A percentile compares a stretch with the other conserved stretches of the same genome.
Evolutionary conservation across 345 rosid species (phyloP).

Genomic region (Garcia nutans): DNA sequence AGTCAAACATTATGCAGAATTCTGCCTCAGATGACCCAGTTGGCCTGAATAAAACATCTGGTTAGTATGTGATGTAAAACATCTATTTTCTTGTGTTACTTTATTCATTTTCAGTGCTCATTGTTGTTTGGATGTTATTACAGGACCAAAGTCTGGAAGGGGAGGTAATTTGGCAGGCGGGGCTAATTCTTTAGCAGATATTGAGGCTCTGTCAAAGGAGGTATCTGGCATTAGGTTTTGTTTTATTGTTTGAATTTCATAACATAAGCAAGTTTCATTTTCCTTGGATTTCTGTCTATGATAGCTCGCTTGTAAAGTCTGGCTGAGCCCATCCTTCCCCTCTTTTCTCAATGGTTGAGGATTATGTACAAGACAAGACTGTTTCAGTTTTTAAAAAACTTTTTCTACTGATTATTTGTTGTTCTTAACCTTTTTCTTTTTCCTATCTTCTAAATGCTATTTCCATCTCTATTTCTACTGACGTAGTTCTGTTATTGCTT

Average conservation of each 20-base stretch:
- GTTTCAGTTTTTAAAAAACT: not conserved
- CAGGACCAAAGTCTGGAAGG: conserved; percentile 66
- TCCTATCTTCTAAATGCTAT: too few species aligned
- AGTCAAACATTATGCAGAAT: conserved; percentile 56
- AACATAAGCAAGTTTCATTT: conserved; percentile 1
- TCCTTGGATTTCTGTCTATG: conserved; percentile 9
- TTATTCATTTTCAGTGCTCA: not conserved
- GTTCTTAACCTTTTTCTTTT: too few species aligned
- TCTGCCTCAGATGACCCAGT: conserved; percentile 35
- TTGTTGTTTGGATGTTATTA: conserved; percentile 6
- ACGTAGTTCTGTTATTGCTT: not conserved
- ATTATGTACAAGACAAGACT: not conserved
- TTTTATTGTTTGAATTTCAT: conserved; percentile 1
- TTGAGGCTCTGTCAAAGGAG: conserved; percentile 77
- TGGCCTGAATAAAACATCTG: conserved; percentile 34
- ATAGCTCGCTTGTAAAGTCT: not conserved
- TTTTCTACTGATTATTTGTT: not conserved
- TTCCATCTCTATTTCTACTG: too few species aligned
- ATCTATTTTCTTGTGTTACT: conserved; percentile 7
- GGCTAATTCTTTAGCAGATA: conserved; percentile 46
- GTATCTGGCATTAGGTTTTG: conserved; percentile 34
- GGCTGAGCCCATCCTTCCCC: too few species aligned
- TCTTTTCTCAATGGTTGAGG: not conserved
- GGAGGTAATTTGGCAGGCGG: conserved; percentile 35
- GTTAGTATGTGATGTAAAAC: conserved; percentile 25